A percentile compares a stretch with the other conserved stretches of the same genome.
Conservation (phyloP, 1,284 basidiomycete genomes). For the Leccinum pachyderme region DNA sequence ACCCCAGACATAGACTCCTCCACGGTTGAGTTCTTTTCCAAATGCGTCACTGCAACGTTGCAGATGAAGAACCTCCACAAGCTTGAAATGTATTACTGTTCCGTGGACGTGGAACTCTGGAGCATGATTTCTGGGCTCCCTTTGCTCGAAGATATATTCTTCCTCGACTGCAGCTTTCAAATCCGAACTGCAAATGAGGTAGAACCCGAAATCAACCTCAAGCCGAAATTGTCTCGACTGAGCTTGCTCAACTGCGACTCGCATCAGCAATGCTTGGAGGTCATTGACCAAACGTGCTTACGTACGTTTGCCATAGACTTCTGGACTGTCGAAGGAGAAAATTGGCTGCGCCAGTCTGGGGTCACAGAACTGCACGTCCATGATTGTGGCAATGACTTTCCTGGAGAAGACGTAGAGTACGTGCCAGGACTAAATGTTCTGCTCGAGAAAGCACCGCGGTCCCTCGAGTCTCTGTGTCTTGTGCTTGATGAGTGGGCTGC, state of each 20-base stretch:
- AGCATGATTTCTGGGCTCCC: not conserved
- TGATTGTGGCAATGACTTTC: not conserved
- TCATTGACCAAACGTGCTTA: not conserved
- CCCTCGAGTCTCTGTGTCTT: not conserved
- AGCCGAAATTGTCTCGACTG: not conserved
- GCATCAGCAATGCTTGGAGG: not conserved
- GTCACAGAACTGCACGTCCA: not conserved
- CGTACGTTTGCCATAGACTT: not conserved
- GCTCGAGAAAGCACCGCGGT: not conserved
- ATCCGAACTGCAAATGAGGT: not conserved
- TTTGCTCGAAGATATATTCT: not conserved
- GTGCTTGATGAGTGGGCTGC: not conserved
- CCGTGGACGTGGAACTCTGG: not conserved
- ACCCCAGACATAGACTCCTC: not conserved
- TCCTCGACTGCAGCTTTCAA: not conserved
- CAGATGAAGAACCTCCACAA: not conserved
- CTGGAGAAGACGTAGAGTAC: not conserved
- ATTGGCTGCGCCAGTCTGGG: not conserved
- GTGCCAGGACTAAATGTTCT: not conserved
- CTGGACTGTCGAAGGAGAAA: not conserved
- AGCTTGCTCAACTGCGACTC: not conserved
- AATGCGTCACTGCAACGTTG: not conserved
- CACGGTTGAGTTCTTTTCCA: not conserved
- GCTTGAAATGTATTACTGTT: fast-evolving
- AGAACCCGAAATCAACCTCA: not conserved